phyloP scores from a whole-genome alignment of 495 filamentous ascomycete species.

The Penicillium pancosmium region DNA sequence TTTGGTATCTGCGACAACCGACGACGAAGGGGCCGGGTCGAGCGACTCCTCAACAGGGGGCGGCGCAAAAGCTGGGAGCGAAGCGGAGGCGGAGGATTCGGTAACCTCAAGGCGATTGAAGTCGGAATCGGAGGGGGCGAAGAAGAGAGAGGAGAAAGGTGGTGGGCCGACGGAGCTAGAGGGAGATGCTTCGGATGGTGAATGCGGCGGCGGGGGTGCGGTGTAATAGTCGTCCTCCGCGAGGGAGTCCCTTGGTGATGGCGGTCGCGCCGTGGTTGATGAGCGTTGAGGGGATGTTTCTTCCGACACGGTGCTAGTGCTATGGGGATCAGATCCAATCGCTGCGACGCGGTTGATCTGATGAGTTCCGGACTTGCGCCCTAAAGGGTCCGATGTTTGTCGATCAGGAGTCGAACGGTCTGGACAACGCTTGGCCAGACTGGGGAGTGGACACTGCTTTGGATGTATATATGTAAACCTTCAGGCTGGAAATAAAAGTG shows the following conservation, averaged over 20 bases:
- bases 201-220: constrained; percentile 63
- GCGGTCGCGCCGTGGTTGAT: constrained; percentile 64
- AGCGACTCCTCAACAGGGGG: constrained; percentile 39
- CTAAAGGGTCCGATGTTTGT: constrained; percentile 26
- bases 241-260: constrained; percentile 44
- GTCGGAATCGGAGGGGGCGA: constrained; percentile 44
- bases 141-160: constrained; percentile 67
- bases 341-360: constrained; percentile 29
- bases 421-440: constrained; percentile 4
- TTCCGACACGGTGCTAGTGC: constrained; percentile 67
- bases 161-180: constrained; percentile 58
- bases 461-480: not conserved
- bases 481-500: not conserved
- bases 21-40: constrained; percentile 55
- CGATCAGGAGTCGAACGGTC: constrained; percentile 32
- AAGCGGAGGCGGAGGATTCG: constrained; percentile 56
- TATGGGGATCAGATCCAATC: constrained; percentile 23
- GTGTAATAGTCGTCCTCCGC: constrained; percentile 56
- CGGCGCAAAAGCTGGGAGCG: constrained; percentile 60
- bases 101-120: constrained; percentile 55
- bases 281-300: constrained; percentile 63
- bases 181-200: constrained; percentile 68
- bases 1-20: constrained; percentile 77
- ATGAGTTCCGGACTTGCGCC: constrained; percentile 29
- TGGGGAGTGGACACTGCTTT: not conserved